Evolutionary conservation across 2,329 filamentous ascomycete genomes (phyloP).

Genomic region (Diaporthe citriasiana): DNA sequence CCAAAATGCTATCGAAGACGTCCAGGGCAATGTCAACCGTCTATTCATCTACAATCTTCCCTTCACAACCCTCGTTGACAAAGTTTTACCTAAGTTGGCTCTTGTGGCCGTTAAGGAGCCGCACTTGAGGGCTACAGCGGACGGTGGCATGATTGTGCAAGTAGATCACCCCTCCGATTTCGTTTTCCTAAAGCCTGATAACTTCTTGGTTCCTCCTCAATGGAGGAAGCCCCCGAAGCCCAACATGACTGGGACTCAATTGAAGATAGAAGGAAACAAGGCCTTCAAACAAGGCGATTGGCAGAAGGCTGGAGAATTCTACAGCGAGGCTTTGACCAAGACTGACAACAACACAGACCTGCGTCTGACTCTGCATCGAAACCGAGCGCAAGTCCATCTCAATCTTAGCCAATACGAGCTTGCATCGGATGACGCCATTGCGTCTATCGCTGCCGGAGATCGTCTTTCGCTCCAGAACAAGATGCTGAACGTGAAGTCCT

Average conservation of each 20-base stretch:
- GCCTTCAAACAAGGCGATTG: conserved; percentile 33
- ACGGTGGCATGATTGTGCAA: conserved; percentile 51
- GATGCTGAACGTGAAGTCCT: conserved; percentile 41
- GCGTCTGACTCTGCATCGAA: background rate
- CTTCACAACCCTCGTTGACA: conserved; percentile 46
- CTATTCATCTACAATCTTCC: conserved; percentile 71
- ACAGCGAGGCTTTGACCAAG: background rate
- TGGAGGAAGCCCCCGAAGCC: conserved; percentile 41
- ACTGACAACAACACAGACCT: background rate
- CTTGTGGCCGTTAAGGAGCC: conserved; percentile 55
- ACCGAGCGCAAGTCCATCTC: background rate
- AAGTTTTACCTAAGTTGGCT: conserved; percentile 50
- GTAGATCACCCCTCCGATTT: conserved; percentile 55
- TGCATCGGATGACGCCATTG: background rate
- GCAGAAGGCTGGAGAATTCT: background rate
- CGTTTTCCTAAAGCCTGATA: conserved; percentile 44
- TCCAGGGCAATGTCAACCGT: conserved; percentile 82
- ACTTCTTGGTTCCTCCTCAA: conserved; percentile 45
- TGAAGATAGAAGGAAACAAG: conserved; percentile 44
- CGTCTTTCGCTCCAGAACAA: background rate
- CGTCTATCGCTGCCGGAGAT: background rate
- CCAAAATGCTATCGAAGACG: conserved; percentile 75
- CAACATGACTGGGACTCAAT: conserved; percentile 36
- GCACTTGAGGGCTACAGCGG: conserved; percentile 50
- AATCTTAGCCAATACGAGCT: background rate